These are phyloP conservation scores for Monilinia fructigena DNA, from an alignment of 2,329 filamentous ascomycete genomes.

Conservation along the genomic window DNA sequence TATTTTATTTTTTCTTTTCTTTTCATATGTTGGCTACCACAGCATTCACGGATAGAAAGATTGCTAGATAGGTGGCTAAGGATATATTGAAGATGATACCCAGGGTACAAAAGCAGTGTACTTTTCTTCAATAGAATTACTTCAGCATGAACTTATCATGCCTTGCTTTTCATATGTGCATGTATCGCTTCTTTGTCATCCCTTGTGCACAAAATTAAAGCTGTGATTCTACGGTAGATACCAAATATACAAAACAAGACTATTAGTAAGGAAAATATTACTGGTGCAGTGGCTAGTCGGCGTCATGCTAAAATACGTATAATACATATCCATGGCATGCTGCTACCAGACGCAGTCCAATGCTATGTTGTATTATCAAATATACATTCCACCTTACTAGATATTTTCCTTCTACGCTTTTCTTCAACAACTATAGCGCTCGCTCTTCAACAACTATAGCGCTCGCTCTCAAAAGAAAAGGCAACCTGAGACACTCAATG, in stretches of 20 bases:
- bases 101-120: conserved; percentile 3
- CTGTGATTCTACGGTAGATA: not conserved
- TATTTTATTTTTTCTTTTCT: no score
- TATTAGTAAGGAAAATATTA: not conserved
- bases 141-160: not conserved
- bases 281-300: not conserved
- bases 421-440: no score
- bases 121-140: not conserved
- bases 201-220: no score
- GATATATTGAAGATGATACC: conserved; percentile 6
- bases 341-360: not conserved
- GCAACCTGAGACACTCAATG: no score
- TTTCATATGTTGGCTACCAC: not conserved
- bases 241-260: not conserved
- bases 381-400: no score
- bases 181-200: not conserved
- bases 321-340: not conserved
- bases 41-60: not conserved
- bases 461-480: no score
- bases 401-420: no score
- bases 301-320: not conserved
- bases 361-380: no score
- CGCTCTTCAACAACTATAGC: no score
- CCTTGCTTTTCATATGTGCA: not conserved
- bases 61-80: not conserved